A percentile compares a stretch with the other conserved stretches of the same genome.
Conservation (phyloP, 176 grass and related monocot genomes). For the Alloteropsis semialata region DNA sequence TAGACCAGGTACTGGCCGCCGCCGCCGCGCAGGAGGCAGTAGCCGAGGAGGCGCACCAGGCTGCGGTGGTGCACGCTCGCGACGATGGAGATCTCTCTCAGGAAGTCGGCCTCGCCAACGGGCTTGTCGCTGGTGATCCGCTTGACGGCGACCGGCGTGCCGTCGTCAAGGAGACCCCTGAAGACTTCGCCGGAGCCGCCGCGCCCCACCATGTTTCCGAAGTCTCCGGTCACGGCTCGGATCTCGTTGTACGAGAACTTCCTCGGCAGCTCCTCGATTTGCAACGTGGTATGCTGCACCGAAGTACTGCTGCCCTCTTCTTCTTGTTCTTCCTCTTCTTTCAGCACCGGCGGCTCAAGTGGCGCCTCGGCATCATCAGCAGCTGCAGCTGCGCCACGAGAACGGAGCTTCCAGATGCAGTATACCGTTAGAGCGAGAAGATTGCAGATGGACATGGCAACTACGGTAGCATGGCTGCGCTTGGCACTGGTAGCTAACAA, state of each 20-base stretch:
- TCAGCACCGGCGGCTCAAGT: background rate
- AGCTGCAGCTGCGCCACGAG: background rate
- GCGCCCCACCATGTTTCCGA: slow-evolving; percentile 34
- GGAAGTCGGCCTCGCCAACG: slow-evolving; percentile 39
- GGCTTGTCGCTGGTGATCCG: slow-evolving; percentile 9
- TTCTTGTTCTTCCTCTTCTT: too few relatives aligned
- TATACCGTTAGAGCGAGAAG: background rate
- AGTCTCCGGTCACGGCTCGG: slow-evolving; percentile 17
- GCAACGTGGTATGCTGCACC: background rate
- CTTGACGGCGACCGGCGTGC: slow-evolving; percentile 48
- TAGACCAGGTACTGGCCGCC: slow-evolving; percentile 38
- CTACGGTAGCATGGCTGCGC: background rate
- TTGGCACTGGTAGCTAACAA: background rate
- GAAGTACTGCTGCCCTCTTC: background rate
- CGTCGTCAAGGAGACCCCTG: slow-evolving; percentile 47
- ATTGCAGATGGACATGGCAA: background rate
- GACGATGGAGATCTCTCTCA: slow-evolving; percentile 40
- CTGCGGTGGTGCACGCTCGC: slow-evolving; percentile 52
- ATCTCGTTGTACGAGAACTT: slow-evolving; percentile 16
- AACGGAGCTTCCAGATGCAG: background rate
- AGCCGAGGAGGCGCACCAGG: slow-evolving; percentile 53
- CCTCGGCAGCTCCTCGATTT: slow-evolving; percentile 14
- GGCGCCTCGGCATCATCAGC: background rate
- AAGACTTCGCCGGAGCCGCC: slow-evolving; percentile 56
- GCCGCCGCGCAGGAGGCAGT: slow-evolving; percentile 33